Percentiles rank a stretch among this genome's conserved stretches.
These are phyloP conservation scores for Flaveria linearis DNA, from an alignment of 129 eudicot species.

Conservation along the genomic window DNA sequence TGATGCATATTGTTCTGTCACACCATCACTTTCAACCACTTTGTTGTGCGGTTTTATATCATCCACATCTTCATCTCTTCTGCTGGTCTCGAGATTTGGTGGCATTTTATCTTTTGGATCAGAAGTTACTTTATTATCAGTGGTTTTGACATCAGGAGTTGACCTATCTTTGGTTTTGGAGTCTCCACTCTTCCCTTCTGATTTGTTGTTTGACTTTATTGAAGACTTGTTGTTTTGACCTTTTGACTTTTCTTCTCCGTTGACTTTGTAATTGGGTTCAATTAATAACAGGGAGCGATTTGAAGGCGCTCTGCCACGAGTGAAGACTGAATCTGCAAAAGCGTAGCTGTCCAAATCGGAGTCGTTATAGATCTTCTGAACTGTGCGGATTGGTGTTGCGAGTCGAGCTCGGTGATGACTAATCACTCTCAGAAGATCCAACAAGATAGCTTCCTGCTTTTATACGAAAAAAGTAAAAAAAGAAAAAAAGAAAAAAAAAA, in stretches of 20 bases:
- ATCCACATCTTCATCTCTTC: conserved; percentile 27
- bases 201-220: conserved; percentile 42
- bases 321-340: conserved; percentile 64
- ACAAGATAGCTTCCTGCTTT: conserved; percentile 77
- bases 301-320: conserved; percentile 52
- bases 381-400: conserved; percentile 95
- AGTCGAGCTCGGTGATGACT: conserved; percentile 91
- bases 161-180: conserved; percentile 43
- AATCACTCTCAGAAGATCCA: conserved; percentile 88
- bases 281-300: conserved; percentile 61
- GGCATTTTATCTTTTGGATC: conserved; percentile 40
- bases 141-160: conserved; percentile 4
- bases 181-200: conserved; percentile 39
- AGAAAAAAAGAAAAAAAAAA: not conserved
- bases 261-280: conserved; percentile 76
- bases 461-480: not conserved
- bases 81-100: conserved; percentile 5
- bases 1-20: conserved; percentile 35
- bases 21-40: conserved; percentile 38
- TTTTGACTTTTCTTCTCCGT: conserved; percentile 77
- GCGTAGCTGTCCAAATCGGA: conserved; percentile 70
- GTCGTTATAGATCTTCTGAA: conserved; percentile 68
- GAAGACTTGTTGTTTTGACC: conserved; percentile 47
- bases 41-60: conserved; percentile 39
- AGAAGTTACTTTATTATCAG: too few species aligned